Conservation (phyloP, 192 early-diverging fungal species). For the Entophlyctis helioformis region DNA sequence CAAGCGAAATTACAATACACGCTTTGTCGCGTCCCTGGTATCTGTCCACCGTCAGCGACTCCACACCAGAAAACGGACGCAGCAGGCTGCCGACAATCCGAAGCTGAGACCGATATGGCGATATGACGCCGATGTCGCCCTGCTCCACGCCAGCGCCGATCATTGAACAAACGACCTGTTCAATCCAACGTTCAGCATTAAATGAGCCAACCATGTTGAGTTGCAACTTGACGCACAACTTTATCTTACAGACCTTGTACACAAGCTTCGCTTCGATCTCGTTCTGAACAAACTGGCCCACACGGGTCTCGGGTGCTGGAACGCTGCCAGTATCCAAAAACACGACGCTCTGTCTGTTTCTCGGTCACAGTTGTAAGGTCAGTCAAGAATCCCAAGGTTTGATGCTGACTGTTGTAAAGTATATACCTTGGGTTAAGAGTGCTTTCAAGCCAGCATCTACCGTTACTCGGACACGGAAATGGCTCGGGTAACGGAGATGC, state of each 20-base stretch:
- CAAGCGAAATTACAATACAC: constrained; percentile 80
- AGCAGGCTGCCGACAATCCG: constrained; percentile 30
- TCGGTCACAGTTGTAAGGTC: not conserved
- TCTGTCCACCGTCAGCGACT: constrained; percentile 81
- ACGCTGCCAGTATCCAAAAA: constrained; percentile 75
- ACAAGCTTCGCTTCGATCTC: constrained; percentile 51
- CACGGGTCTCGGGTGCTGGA: constrained; percentile 43
- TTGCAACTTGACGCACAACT: not conserved
- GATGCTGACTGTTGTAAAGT: not conserved
- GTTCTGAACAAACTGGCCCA: constrained; percentile 54
- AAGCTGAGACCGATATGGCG: constrained; percentile 57
- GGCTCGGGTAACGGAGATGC: not conserved
- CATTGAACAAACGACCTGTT: constrained; percentile 37
- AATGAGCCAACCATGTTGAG: not conserved
- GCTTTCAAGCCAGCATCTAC: constrained; percentile 51
- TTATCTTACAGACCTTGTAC: constrained; percentile 4
- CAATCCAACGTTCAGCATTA: not conserved
- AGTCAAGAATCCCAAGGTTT: not conserved
- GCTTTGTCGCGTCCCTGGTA: constrained; percentile 93
- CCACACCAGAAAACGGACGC: constrained; percentile 27
- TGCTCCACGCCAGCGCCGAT: constrained; percentile 52
- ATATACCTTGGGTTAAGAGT: constrained; percentile 48
- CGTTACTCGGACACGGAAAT: constrained; percentile 1
- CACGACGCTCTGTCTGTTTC: constrained; percentile 37
- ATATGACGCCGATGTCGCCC: constrained; percentile 67